Evolutionary conservation across 352 stramenopile genomes (phyloP), one percentile per base, ranked within the genome.

Genomic region (Thraustochytrium striatum): DNA sequence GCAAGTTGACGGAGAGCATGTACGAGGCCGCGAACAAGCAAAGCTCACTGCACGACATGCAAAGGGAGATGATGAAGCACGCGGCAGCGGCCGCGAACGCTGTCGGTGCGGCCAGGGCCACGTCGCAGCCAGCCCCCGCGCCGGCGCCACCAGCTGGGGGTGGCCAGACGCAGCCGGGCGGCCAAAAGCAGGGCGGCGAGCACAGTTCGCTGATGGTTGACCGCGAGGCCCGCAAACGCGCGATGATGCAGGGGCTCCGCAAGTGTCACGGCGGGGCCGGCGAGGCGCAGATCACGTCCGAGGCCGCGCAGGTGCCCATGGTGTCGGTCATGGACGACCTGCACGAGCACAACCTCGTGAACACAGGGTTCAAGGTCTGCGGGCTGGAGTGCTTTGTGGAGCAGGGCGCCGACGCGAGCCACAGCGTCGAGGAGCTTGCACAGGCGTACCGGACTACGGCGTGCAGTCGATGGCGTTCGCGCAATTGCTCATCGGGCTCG

Each of bases 341-440:
- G 39, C 65, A 75, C 50, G 65, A 75, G 50, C 65, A 75, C 50
- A 75, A 75, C 32, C 65, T 75, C 35, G 65, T 75, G 8, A 30
- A 38, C 5, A 38, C 52, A 28, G 30, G 41, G 36, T 43, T 62
- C 11, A 30, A 61, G 52, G 43, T 75, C 36, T 39, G 41, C 7
- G 52, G 52, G 28, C 21, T 75, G 41, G 65, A 75, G n/a, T 75
- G 65, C 65, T 75, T 55, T 30, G 52, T 75, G 21, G 65, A 75
- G 8, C 3, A 39, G 5, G 65, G 52, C 16, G 44, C 39, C 8
- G 44, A 30, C 7, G 43, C 16, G 47, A 55, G 25, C 16, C 47
- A 21, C 25, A 21, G 16, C 47, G 47, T 21, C 47, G 16, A 16
- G 25, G 47, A 55, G 25, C 16, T 33, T 41, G 30, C 65, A 0